These are phyloP conservation scores for Ustilago sp. DNA, from an alignment of 1,284 basidiomycete genomes.

Conservation along the genomic window DNA sequence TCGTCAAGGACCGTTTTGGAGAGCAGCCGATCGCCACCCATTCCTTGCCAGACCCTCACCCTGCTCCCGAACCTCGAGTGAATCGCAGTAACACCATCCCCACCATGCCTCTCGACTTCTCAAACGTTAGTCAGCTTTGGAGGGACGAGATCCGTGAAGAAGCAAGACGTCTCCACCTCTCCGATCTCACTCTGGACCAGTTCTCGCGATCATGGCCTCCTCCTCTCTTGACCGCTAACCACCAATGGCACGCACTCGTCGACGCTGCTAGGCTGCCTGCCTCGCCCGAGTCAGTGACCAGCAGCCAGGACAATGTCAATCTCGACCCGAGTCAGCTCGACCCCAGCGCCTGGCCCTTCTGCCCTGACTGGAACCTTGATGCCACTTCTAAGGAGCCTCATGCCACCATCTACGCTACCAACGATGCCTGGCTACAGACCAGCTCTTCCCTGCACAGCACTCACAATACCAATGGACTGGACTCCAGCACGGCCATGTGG, in stretches of 20 bases:
- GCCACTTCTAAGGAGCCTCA: background rate
- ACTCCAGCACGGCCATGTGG: background rate
- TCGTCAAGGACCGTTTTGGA: background rate
- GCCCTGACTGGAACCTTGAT: slow-evolving; percentile 1
- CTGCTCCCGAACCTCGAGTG: background rate
- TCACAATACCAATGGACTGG: background rate
- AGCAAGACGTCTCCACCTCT: background rate
- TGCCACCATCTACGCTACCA: background rate
- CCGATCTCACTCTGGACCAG: background rate
- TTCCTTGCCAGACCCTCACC: background rate
- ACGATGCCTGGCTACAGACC: background rate
- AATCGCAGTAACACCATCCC: background rate
- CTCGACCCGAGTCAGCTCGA: background rate
- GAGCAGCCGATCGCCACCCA: background rate
- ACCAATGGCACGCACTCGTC: background rate
- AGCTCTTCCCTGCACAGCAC: slow-evolving; percentile 5
- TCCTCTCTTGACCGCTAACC: background rate
- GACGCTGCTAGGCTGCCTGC: background rate
- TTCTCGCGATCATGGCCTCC: background rate
- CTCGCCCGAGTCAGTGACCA: slow-evolving; percentile 6
- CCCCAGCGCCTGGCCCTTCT: background rate
- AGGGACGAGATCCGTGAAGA: background rate
- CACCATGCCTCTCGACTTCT: background rate
- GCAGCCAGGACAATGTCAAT: background rate
- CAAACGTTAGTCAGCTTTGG: slow-evolving; percentile 14